Evolutionary conservation across 2,329 filamentous ascomycete species (phyloP).

Genomic region (Aureobasidium sp.): DNA sequence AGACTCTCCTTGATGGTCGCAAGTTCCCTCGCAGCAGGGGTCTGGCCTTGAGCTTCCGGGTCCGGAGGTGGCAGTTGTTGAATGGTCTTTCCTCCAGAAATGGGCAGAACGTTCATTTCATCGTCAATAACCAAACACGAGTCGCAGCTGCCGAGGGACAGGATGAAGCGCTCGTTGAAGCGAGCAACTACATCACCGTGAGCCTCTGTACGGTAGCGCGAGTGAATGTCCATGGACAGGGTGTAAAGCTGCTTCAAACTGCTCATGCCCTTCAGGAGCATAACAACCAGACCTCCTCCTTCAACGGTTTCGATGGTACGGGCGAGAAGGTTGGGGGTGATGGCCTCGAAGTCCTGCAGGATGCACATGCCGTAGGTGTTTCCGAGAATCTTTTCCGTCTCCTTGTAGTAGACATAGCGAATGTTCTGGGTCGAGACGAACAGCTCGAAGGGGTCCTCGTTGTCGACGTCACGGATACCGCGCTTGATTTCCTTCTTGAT

Average conservation of each 20-base stretch:
- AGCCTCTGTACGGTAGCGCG: slow-evolving; percentile 90
- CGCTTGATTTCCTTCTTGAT: slow-evolving; percentile 98
- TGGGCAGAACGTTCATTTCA: slow-evolving; percentile 92
- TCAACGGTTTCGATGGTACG: slow-evolving; percentile 96
- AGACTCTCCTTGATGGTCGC: slow-evolving; percentile 81
- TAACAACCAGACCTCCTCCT: slow-evolving; percentile 82
- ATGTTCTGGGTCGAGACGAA: slow-evolving; percentile 96
- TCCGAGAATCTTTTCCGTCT: slow-evolving; percentile 96
- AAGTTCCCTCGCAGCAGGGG: slow-evolving; percentile 65
- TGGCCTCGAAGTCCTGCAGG: slow-evolving; percentile 92
- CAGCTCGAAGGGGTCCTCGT: slow-evolving; percentile 91
- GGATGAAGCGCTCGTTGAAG: slow-evolving; percentile 95
- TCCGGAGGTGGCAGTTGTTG: slow-evolving; percentile 72
- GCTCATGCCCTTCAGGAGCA: slow-evolving; percentile 92
- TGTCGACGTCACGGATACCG: slow-evolving; percentile 84
- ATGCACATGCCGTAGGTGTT: slow-evolving; percentile 99
- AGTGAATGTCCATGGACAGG: slow-evolving; percentile 95
- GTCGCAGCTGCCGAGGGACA: slow-evolving; percentile 91
- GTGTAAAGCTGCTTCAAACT: slow-evolving; percentile 97
- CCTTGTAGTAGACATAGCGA: slow-evolving; percentile 98
- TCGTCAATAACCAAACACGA: slow-evolving; percentile 95
- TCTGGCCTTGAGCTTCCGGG: slow-evolving; percentile 63
- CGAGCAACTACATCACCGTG: slow-evolving; percentile 90
- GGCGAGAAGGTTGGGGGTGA: slow-evolving; percentile 94
- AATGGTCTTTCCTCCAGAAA: slow-evolving; percentile 89